Base-by-base conservation (phyloP, 441 rosid species). In the Erodium moschatum region DNA sequence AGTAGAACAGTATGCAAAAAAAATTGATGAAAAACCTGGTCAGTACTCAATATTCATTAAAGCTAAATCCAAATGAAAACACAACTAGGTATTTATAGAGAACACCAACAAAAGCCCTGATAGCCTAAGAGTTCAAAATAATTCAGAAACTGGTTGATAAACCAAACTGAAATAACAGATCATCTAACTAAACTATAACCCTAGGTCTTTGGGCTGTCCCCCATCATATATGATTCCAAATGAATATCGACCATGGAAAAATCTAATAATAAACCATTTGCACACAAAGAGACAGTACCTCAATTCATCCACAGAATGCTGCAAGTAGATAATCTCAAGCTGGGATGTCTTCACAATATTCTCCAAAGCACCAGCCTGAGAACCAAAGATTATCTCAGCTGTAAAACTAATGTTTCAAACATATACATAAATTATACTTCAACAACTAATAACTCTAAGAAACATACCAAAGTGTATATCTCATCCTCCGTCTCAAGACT, bases 361-460 rank as follows among this genome's bases (percentile, higher is more conserved):
- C 88, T 91, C 97, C 84, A 91, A 75, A 64, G 98, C 85, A 74
- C 86, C 91, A 69, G 97, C 97, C 97, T 93, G 81, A 65, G 75
- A 58, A 66, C 60, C 69, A 70, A 54, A 69, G 8, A 69, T 31
- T 31, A 13, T 48, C 66, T 73, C 67, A 66, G 48, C 52, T 71
- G 65, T 52, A 5, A 0, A 68, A 63, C 40, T 33, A 77, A 68
- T 65, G 67, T 68, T 27, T 50, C 15, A 63, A 70, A 33, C 21
- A 69, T 18, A 31, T 60, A 60, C 66, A 35, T 67, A 68, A 15
- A 52, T 29, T 46, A 64, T 46, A 48, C 7, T 52, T 5, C 60
- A 61, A 29, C 71, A 69, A 71, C 10, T 6, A 69, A 72, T 13
- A 31, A 31, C 35, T 19, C 20, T 54, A 68, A 66, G 48, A 67